phyloP scores from a whole-genome alignment of 1,284 basidiomycete genomes.

The Butyriboletus appendiculatus region DNA sequence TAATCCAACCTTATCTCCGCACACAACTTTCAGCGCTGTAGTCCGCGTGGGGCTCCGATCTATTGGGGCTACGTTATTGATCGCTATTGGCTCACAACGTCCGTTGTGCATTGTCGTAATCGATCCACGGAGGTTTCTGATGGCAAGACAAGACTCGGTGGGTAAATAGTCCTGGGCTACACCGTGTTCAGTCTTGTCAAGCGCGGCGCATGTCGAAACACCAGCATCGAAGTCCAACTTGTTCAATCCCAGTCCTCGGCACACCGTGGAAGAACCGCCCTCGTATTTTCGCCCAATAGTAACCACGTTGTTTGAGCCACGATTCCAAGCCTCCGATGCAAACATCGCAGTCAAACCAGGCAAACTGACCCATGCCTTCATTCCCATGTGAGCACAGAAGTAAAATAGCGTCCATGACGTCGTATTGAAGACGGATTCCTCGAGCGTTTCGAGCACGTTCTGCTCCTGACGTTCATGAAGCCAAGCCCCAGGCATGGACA shows the following conservation, averaged over 20 bases:
- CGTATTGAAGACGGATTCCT: not conserved
- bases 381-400: not conserved
- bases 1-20: not conserved
- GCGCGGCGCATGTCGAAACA: not conserved
- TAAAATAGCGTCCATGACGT: not conserved
- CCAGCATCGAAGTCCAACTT: not conserved
- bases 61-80: not conserved
- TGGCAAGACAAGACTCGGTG: not conserved
- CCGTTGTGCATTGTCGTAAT: not conserved
- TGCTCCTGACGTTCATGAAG: not conserved
- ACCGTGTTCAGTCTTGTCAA: not conserved
- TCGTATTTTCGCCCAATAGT: not conserved
- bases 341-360: not conserved
- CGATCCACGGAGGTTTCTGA: not conserved
- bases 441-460: not conserved
- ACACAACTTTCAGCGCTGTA: not conserved
- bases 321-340: not conserved
- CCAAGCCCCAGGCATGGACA: conserved; percentile 6
- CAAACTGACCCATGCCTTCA: not conserved
- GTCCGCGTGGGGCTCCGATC: not conserved
- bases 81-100: not conserved
- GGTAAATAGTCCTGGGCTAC: not conserved
- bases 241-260: not conserved
- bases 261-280: not conserved
- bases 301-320: not conserved